These are phyloP conservation scores for Camelina sativa DNA, from an alignment of 345 rosid species.

Conservation along the genomic window DNA sequence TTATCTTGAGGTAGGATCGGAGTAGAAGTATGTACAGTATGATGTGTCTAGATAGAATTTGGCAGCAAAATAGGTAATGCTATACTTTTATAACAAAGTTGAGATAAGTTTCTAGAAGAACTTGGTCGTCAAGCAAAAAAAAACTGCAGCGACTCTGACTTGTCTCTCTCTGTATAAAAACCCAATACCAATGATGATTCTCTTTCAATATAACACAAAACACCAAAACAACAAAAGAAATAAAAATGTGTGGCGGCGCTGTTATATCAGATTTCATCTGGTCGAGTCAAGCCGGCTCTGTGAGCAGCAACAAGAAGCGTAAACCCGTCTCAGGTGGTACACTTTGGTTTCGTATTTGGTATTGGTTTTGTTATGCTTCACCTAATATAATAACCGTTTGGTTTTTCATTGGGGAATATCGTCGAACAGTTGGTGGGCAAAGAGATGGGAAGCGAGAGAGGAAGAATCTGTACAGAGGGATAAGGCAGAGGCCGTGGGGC, in stretches of 20 bases:
- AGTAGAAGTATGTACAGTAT: background rate
- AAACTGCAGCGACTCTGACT: conserved; percentile 19
- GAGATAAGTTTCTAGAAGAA: conserved; percentile 29
- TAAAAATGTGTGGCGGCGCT: conserved; percentile 82
- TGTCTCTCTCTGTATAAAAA: background rate
- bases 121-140: conserved; percentile 42
- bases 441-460: conserved; percentile 52
- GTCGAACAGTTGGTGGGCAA: conserved; percentile 17
- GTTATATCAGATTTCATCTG: conserved; percentile 58
- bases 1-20: background rate
- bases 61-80: background rate
- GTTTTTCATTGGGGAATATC: background rate
- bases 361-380: too few species aligned
- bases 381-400: background rate
- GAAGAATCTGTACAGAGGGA: conserved; percentile 86
- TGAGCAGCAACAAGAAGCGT: conserved; percentile 50
- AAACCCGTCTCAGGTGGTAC: conserved; percentile 64
- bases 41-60: too few species aligned
- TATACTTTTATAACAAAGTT: too few species aligned
- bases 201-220: background rate
- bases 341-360: background rate
- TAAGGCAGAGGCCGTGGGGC: conserved; percentile 93
- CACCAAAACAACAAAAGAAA: background rate
- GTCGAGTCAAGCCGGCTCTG: conserved; percentile 44
- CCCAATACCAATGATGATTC: background rate